Conservation (phyloP, 345 rosid genomes). For the Leavenworthia alabamica region DNA sequence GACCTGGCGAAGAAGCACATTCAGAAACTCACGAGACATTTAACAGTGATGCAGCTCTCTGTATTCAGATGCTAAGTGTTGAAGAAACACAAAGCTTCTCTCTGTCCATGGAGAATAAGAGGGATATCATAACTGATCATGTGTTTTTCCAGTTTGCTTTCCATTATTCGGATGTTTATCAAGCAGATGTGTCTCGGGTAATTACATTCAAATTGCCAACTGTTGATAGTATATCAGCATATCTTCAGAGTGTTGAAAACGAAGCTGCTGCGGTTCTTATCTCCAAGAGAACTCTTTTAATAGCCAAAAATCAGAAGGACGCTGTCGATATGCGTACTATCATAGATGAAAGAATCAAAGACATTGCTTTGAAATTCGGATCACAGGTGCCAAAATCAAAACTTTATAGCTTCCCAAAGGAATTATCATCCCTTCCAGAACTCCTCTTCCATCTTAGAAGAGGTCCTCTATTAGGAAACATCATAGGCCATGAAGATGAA, state of each 20-base stretch:
- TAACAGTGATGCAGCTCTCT: constrained; percentile 56
- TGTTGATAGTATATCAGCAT: constrained; percentile 79
- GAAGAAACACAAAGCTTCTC: constrained; percentile 96
- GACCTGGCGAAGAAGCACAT: constrained; percentile 96
- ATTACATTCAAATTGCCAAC: constrained; percentile 74
- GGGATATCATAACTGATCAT: constrained; percentile 64
- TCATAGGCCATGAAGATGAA: constrained; percentile 97
- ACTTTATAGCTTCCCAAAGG: constrained; percentile 77
- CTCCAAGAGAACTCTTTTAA: constrained; percentile 79
- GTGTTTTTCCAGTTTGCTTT: constrained; percentile 81
- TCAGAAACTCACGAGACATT: constrained; percentile 64
- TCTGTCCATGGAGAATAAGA: constrained; percentile 73
- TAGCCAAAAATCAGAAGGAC: constrained; percentile 56
- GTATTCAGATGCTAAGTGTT: constrained; percentile 77
- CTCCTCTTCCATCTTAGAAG: constrained; percentile 86
- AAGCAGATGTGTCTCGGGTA: constrained; percentile 81
- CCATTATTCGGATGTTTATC: constrained; percentile 72
- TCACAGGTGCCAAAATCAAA: constrained; percentile 78
- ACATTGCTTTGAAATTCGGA: constrained; percentile 69
- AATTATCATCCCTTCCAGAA: constrained; percentile 71
- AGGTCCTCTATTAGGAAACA: constrained; percentile 89
- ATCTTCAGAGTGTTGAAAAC: constrained; percentile 73
- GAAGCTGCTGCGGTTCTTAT: constrained; percentile 88
- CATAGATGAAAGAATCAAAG: constrained; percentile 89
- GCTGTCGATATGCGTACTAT: constrained; percentile 70